Evolutionary conservation across 148 eudicot genomes (phyloP).

Genomic region (Fagopyrum esculentum): DNA sequence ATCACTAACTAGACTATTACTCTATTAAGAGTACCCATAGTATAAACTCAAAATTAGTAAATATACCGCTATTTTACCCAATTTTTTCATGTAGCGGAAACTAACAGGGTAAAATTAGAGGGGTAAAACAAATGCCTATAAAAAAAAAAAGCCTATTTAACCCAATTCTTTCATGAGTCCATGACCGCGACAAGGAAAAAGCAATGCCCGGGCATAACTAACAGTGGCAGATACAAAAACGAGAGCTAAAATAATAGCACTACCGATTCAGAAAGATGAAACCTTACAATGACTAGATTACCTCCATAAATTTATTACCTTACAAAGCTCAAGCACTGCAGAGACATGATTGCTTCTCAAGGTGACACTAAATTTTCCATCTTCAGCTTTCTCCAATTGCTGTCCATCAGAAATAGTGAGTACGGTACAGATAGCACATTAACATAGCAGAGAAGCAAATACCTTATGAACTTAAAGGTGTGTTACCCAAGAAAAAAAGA

Average conservation of each 20-base stretch:
- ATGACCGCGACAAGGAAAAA: background rate
- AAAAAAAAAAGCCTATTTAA: no score
- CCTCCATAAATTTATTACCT: constrained; percentile 28
- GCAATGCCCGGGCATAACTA: background rate
- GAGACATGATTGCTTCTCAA: constrained; percentile 75
- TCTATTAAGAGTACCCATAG: no score
- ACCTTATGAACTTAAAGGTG: background rate
- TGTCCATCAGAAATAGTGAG: constrained; percentile 24
- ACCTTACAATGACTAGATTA: background rate
- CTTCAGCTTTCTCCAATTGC: constrained; percentile 56
- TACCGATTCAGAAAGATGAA: background rate
- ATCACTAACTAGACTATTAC: no score
- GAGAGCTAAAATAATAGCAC: background rate
- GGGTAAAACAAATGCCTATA: no score
- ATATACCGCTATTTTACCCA: no score
- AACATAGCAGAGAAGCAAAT: background rate
- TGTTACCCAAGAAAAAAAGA: background rate
- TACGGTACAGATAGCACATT: background rate
- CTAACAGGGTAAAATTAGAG: no score
- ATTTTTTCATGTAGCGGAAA: no score
- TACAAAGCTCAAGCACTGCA: constrained; percentile 79
- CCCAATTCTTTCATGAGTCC: no score
- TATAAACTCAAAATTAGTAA: no score
- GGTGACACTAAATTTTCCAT: constrained; percentile 53
- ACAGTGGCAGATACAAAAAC: background rate